Evolutionary conservation across 2,329 filamentous ascomycete species (phyloP).

Genomic region (Nothophoma quercina): DNA sequence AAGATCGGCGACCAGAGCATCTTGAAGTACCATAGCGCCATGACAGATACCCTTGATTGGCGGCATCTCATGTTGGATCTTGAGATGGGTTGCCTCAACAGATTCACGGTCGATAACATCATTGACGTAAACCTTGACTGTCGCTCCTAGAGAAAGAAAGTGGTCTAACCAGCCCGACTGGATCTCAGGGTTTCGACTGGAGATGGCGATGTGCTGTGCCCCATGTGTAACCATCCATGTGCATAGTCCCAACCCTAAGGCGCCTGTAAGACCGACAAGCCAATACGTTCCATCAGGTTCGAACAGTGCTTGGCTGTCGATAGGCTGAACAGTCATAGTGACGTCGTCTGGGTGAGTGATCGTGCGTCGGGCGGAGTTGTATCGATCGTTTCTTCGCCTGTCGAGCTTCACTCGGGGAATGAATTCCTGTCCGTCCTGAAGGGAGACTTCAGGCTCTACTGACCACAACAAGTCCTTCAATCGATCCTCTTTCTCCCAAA

Average conservation of each 20-base stretch:
- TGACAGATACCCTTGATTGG: constrained; percentile 28
- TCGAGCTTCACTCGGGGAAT: constrained; percentile 11
- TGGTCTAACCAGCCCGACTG: constrained; percentile 23
- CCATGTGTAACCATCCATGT: constrained; percentile 35
- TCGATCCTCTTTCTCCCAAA: not conserved
- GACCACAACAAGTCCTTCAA: constrained; percentile 1
- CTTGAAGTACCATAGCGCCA: constrained; percentile 34
- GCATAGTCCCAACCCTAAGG: constrained; percentile 26
- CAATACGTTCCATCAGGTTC: constrained; percentile 22
- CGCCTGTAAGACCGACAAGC: constrained; percentile 31
- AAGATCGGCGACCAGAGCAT: constrained; percentile 22
- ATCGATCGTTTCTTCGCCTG: constrained; percentile 23
- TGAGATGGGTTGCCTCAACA: not conserved
- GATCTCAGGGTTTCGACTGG: constrained; percentile 51
- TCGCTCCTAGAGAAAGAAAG: constrained; percentile 7
- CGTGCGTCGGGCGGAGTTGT: constrained; percentile 26
- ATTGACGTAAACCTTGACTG: not conserved
- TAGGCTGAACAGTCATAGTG: not conserved
- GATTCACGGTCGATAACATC: constrained; percentile 11
- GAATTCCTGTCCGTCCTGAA: not conserved
- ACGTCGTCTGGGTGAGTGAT: not conserved
- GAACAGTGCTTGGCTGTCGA: constrained; percentile 8
- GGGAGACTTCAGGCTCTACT: constrained; percentile 1
- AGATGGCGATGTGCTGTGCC: constrained; percentile 40
- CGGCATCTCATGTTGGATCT: constrained; percentile 1